phyloP scores from a whole-genome alignment of 495 filamentous ascomycete species.

The Friedmanniomyces endolithicus region DNA sequence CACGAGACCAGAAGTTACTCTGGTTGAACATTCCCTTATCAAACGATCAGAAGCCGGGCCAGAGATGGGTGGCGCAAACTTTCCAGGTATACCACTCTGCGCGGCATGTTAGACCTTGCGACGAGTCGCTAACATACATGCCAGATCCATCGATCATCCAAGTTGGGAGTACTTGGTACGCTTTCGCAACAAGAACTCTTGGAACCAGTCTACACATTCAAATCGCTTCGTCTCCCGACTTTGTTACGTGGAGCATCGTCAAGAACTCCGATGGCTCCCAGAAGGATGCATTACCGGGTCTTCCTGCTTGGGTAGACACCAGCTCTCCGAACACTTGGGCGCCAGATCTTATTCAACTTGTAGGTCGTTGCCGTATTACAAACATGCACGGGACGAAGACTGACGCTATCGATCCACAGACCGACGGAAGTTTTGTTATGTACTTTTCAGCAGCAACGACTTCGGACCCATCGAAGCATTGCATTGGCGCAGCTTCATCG shows the following conservation, averaged over 20 bases:
- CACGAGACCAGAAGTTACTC: neutral
- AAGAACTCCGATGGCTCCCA: conserved; percentile 6
- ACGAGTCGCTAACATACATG: neutral
- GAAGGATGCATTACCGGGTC: conserved; percentile 17
- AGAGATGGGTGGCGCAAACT: conserved; percentile 10
- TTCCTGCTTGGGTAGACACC: conserved; percentile 16
- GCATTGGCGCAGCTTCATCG: conserved; percentile 35
- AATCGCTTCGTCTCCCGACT: conserved; percentile 15
- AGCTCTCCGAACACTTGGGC: conserved; percentile 14
- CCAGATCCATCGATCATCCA: conserved; percentile 18
- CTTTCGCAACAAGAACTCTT: conserved; percentile 17
- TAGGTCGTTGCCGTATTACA: conserved; percentile 10
- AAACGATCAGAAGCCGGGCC: conserved; percentile 11
- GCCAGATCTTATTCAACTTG: conserved; percentile 17
- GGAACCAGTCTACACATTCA: conserved; percentile 14
- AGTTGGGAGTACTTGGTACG: conserved; percentile 17
- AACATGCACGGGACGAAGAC: neutral
- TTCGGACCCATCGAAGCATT: conserved; percentile 28
- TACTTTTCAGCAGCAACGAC: conserved; percentile 32
- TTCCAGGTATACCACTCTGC: conserved; percentile 5
- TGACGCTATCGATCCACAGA: conserved; percentile 1
- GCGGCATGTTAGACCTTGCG: neutral
- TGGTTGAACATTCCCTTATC: conserved; percentile 1
- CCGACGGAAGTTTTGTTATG: conserved; percentile 11
- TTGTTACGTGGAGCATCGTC: conserved; percentile 14